Base-by-base conservation (phyloP, 495 filamentous ascomycete species). In the Elasticomyces elasticus region DNA sequence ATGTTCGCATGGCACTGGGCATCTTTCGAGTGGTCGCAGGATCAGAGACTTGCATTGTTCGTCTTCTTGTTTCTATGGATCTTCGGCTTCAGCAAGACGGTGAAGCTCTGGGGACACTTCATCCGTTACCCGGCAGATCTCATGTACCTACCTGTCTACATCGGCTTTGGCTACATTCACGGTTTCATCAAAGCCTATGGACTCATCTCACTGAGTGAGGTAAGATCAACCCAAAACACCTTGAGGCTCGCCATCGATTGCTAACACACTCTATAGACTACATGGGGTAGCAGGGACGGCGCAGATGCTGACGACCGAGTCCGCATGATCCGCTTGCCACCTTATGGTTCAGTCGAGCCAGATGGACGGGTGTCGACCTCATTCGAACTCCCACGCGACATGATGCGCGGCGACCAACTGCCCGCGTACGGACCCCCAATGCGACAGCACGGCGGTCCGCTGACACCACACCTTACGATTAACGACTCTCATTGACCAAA, bases 261-360 rank as follows among this genome's bases (percentile, higher is more conserved):
- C 28, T 33, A 10, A 54, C 6, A 28, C 22, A 15, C 28, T 25
- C 41, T 75, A 5, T 61, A 81, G 81, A 85, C 81, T 25, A 81
- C 82, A 5, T 85, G 82, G 82, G 82, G 82, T 46, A 84, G 79
- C 57, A 76, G 82, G 53, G 78, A 77, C 37, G 81, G 83, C 51
- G 82, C 80, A 48, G 82, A 85, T 61, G 68, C 75, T 43, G 78
- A 84, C 70, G 77, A 82, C 63, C 72, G 68, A 24, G 65, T 72
- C 46, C 74, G 79, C 50, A 75, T 82, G 71, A 69, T 66, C 22
- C 50, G 45, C 11, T 54, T 53, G 10, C 57, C 60, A 23, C 45
- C 22, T 3, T 63, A 63, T 35, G 59, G 55, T 25, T 53, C 55
- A 11, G 23, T 15, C 0, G 19, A 19, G 1, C 54, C 59, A 2